Evolutionary conservation across 495 filamentous ascomycete genomes (phyloP), one percentile per base, ranked within the genome.

Genomic region (Darksidea phi): DNA sequence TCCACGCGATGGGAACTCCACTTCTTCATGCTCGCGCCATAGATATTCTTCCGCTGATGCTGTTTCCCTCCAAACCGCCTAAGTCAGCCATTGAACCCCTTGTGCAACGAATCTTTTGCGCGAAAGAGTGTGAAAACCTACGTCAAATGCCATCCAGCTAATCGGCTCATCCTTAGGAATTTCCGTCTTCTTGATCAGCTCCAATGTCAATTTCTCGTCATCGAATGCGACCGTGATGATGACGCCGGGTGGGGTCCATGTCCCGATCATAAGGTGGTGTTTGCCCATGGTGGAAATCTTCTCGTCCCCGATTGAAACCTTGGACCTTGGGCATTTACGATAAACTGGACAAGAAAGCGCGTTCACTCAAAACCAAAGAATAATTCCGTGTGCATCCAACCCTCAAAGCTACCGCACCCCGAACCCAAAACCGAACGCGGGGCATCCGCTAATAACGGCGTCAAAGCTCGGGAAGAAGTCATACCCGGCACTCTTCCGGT

Each of bases 101-200:
- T n/a, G n/a, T n/a, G n/a, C n/a, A n/a, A n/a, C n/a, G n/a, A n/a
- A n/a, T n/a, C n/a, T n/a, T n/a, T n/a, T 25, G 47, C 28, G 1
- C 38, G n/a, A 25, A 20, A 43, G 37, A 41, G 23, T 13, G 15
- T 48, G 1, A 32, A 43, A 15, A 73, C 82, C 72, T 77, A 88
- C 87, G 68, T 89, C 86, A 67, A 92, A 90, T 41, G 87, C 86
- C 86, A 94, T 91, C 89, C 89, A 94, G 65, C 88, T 91, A 68
- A 94, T 92, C 2, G 89, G 86, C 75, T 94, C 88, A 47, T 90
- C 85, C 38, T 87, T 75, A 8, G 88, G 87, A 59, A 91, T 91
- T 45, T 85, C 81, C 12, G 88, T 91, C 61, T 85, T 85, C 79
- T 91, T 89, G 70, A 91, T 72, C 71, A 91, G 64, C 58, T 85